These are phyloP conservation scores for Pontederia crassipes DNA, from an alignment of 176 grass and related monocot species.

Conservation along the genomic window DNA sequence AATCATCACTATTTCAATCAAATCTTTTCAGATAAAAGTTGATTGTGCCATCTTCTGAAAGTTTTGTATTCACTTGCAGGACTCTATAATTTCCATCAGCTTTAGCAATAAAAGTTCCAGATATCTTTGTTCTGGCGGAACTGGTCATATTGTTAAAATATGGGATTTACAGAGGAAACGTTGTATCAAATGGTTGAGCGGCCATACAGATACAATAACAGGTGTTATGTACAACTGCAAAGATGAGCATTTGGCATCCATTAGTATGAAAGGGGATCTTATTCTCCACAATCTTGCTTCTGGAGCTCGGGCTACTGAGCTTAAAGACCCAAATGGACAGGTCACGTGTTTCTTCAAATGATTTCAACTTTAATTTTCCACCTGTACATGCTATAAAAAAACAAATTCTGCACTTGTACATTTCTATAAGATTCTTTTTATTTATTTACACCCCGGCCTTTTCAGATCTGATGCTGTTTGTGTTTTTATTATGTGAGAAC, in stretches of 20 bases:
- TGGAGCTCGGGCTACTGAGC: constrained; percentile 80
- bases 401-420: not conserved
- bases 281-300: constrained; percentile 99
- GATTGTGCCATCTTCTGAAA: not conserved
- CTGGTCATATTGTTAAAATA: constrained; percentile 90
- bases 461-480: constrained; percentile 14
- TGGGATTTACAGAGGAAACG: constrained; percentile 93
- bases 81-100: constrained; percentile 82
- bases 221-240: constrained; percentile 97
- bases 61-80: constrained; percentile 32
- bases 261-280: constrained; percentile 86
- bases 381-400: too few species aligned
- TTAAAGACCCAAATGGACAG: constrained; percentile 97
- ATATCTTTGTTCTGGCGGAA: constrained; percentile 93
- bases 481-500: constrained; percentile 32
- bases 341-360: constrained; percentile 31
- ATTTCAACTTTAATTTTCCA: not conserved
- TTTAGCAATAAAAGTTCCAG: constrained; percentile 98
- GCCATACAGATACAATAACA: constrained; percentile 83
- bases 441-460: not conserved
- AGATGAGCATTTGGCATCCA: constrained; percentile 96
- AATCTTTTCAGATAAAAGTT: too few species aligned
- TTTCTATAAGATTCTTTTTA: not conserved
- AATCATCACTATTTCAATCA: too few species aligned
- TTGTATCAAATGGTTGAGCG: constrained; percentile 93